These are phyloP conservation scores for Pezicula radicicola DNA, from an alignment of 2,329 filamentous ascomycete genomes.

Conservation along the genomic window DNA sequence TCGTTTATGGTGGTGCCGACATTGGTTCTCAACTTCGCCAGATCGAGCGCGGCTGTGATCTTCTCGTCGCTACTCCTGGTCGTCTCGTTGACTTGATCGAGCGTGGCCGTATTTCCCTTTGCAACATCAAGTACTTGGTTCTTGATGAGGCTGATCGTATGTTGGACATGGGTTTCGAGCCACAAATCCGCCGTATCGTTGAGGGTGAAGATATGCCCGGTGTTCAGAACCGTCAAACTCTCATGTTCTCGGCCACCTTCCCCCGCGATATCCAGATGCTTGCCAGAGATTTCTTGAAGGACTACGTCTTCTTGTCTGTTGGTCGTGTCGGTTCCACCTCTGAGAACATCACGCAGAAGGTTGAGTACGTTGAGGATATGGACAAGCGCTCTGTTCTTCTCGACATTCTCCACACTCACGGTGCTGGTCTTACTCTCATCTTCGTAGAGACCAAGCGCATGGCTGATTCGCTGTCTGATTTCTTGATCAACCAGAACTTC, in stretches of 20 bases:
- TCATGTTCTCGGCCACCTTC: constrained; percentile 99
- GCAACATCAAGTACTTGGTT: constrained; percentile 99
- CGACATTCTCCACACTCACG: constrained; percentile 95
- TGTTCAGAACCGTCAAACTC: constrained; percentile 83
- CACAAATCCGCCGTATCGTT: constrained; percentile 97
- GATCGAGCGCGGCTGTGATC: constrained; percentile 95
- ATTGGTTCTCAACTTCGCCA: constrained; percentile 97
- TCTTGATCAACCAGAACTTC: constrained; percentile 98
- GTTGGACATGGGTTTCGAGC: constrained; percentile 99
- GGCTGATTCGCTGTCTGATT: constrained; percentile 96
- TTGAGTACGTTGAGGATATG: constrained; percentile 93
- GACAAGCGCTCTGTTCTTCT: constrained; percentile 98
- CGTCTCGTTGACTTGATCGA: constrained; percentile 97
- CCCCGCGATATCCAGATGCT: constrained; percentile 99
- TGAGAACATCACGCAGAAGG: constrained; percentile 99
- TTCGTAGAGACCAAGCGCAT: constrained; percentile 99
- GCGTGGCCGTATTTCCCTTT: constrained; percentile 94
- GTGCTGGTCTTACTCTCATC: constrained; percentile 85
- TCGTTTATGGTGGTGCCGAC: constrained; percentile 98
- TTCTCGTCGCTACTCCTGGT: constrained; percentile 94
- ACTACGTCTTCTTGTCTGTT: constrained; percentile 98
- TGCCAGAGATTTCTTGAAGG: constrained; percentile 96
- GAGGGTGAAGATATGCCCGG: constrained; percentile 97
- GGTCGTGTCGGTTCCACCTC: constrained; percentile 98
- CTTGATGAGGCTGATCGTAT: constrained; percentile 99